phyloP scores from a whole-genome alignment of 441 rosid species.

The Kokia cookei region DNA sequence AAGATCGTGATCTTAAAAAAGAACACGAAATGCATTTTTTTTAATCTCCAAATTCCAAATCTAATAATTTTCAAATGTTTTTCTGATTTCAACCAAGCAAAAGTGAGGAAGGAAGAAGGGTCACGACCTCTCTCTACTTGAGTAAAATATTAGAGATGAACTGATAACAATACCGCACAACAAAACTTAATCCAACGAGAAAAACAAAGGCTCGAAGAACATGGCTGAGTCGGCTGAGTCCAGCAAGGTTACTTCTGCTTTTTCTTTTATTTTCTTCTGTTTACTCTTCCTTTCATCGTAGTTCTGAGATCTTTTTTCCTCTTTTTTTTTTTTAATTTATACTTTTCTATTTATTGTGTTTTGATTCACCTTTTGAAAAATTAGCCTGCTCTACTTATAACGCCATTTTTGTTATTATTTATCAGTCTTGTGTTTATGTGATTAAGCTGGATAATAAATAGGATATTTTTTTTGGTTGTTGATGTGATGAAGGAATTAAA shows the following conservation, averaged over 20 bases:
- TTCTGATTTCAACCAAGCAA: not conserved
- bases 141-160: not conserved
- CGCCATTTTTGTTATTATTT: not conserved
- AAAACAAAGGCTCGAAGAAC: not conserved
- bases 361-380: not conserved
- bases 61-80: not conserved
- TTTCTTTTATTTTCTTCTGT: not conserved
- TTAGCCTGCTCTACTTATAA: not conserved
- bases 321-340: not conserved
- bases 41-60: not conserved
- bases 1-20: too few relatives aligned
- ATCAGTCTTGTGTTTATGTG: not conserved
- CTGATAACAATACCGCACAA: not conserved
- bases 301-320: not conserved
- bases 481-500: not conserved
- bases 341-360: not conserved
- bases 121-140: not conserved
- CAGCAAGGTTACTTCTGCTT: constrained; percentile 1
- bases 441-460: not conserved
- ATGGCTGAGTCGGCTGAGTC: constrained; percentile 11
- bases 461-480: not conserved
- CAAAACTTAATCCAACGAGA: not conserved
- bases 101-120: not conserved
- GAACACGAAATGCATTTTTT: not conserved
- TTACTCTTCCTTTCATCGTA: not conserved